Conservation (phyloP, 495 filamentous ascomycete genomes). For the Gamarada debralockiae region DNA sequence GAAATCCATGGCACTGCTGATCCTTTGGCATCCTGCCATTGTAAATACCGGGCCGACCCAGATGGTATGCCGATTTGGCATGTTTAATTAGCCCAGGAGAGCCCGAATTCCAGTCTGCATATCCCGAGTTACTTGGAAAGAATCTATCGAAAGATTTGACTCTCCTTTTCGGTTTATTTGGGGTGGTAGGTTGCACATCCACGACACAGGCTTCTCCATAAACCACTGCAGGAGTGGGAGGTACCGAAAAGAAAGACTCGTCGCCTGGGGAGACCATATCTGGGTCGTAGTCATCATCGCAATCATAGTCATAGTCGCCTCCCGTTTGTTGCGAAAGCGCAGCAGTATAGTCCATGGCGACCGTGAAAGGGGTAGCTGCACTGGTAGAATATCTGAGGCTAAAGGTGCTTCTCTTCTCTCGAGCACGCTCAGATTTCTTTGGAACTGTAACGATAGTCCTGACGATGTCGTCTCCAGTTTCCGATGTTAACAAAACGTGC, state of each 20-base stretch:
- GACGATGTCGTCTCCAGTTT: conserved; percentile 7
- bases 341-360: neutral
- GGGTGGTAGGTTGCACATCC: conserved; percentile 11
- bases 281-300: conserved; percentile 6
- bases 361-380: neutral
- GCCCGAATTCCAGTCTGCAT: neutral
- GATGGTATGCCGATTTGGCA: neutral
- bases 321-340: neutral
- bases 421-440: neutral
- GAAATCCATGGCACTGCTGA: neutral
- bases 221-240: conserved; percentile 15
- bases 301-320: neutral
- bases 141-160: conserved; percentile 16
- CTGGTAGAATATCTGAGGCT: neutral
- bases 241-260: conserved; percentile 3
- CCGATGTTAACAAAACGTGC: neutral
- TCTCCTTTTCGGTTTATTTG: conserved; percentile 1
- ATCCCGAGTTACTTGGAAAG: conserved; percentile 2
- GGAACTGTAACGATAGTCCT: conserved; percentile 6
- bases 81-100: neutral
- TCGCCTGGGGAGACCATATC: conserved; percentile 6
- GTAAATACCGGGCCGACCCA: neutral
- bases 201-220: conserved; percentile 23
- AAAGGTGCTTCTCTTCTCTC: conserved; percentile 7
- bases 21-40: neutral